Evolutionary conservation across 2,329 filamentous ascomycete species (phyloP).

Genomic region (Aspergillus sp.): DNA sequence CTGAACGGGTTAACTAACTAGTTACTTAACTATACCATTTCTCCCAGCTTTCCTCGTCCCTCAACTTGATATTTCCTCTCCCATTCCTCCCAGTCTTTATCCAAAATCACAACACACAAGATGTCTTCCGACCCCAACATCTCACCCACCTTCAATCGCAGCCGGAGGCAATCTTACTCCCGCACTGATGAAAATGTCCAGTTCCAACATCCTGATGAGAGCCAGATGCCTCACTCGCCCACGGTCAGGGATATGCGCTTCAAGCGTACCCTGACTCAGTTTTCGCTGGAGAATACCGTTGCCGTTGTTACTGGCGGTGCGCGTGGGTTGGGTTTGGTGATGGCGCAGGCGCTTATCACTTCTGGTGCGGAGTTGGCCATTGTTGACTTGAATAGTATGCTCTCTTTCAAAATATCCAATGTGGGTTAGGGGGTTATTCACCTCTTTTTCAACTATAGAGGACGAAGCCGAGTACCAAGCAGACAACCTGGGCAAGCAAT

Average conservation of each 20-base stretch:
- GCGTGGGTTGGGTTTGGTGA: slow-evolving; percentile 78
- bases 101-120: neutral
- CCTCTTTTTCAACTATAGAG: slow-evolving; percentile 43
- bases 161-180: slow-evolving; percentile 34
- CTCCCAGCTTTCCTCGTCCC: neutral
- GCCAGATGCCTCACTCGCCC: slow-evolving; percentile 60
- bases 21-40: neutral
- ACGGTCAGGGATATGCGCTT: slow-evolving; percentile 54
- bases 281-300: slow-evolving; percentile 77
- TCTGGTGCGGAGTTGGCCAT: slow-evolving; percentile 84
- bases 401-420: no score
- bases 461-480: slow-evolving; percentile 77
- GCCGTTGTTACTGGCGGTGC: slow-evolving; percentile 86
- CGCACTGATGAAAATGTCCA: slow-evolving; percentile 72
- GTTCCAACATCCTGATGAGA: slow-evolving; percentile 68
- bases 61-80: neutral
- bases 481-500: slow-evolving; percentile 62
- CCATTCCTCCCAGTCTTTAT: neutral
- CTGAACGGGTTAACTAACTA: no score
- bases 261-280: slow-evolving; percentile 74
- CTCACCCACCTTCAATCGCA: neutral
- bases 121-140: neutral
- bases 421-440: no score
- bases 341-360: slow-evolving; percentile 83
- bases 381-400: slow-evolving; percentile 81